A percentile compares a stretch with the other conserved stretches of the same genome.
phyloP scores from a whole-genome alignment of 2,329 filamentous ascomycete genomes.

The Ceratocystiopsis minuta region DNA sequence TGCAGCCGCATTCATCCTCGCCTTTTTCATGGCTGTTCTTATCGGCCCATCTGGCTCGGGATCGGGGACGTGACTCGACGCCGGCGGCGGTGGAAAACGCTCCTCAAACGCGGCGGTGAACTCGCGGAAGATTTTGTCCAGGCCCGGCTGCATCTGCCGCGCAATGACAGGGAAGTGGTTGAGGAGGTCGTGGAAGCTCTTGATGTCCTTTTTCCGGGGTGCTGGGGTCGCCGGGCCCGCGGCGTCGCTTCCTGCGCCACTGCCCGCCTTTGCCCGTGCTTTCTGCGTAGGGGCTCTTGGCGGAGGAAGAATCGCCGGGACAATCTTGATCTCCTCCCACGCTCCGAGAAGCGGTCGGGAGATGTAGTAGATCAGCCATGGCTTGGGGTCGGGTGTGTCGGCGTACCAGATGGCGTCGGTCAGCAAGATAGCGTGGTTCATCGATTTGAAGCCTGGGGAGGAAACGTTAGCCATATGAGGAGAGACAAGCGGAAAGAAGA shows the following conservation, averaged over 20 bases:
- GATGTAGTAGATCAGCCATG: constrained; percentile 96
- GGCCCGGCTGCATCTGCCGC: constrained; percentile 80
- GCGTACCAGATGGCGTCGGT: constrained; percentile 76
- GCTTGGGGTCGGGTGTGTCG: constrained; percentile 71
- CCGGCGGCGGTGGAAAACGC: constrained; percentile 59
- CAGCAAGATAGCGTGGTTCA: constrained; percentile 77
- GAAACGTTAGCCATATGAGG: not conserved
- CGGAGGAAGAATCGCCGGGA: constrained; percentile 41
- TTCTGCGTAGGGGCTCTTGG: not conserved
- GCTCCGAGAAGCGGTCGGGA: constrained; percentile 71
- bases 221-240: constrained; percentile 22
- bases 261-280: constrained; percentile 11
- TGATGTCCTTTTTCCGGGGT: constrained; percentile 74
- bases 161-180: constrained; percentile 91
- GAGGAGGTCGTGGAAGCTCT: constrained; percentile 74
- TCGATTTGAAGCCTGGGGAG: constrained; percentile 58
- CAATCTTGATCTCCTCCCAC: constrained; percentile 58
- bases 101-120: constrained; percentile 76
- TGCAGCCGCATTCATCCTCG: constrained; percentile 28
- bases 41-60: constrained; percentile 39
- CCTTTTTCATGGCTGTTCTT: constrained; percentile 33
- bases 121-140: constrained; percentile 79
- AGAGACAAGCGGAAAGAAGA: no score
- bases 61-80: constrained; percentile 39
- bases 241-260: constrained; percentile 21